Base-by-base conservation (phyloP, 306 rosid species). In the Vigna mungo region DNA sequence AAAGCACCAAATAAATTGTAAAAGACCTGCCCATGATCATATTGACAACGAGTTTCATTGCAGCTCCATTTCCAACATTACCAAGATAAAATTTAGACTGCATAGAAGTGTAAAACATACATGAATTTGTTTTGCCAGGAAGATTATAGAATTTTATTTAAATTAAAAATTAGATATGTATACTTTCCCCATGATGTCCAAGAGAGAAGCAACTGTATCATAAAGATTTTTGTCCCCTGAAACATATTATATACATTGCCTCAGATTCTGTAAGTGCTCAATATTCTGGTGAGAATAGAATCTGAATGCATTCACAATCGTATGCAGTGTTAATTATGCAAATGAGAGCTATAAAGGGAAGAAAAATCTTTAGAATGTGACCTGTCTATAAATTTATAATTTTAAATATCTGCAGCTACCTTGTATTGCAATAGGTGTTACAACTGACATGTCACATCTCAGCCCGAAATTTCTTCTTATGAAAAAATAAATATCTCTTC, bases 161-260 rank as follows among this genome's bases (percentile, higher is more conserved):
- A 64, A 71, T 32, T 25, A 64, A 74, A 66, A 44, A 37, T 68
- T 13, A 4, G 48, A 34, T 66, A 74, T 92, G 87, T 39, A 62
- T 92, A 95, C 98, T 85, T 95, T 95, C 82, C 98, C 98, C 98
- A 95, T 95, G 79, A 95, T 75, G 88, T 90, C 98, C 76, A 95
- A 84, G 76, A 78, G 80, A 7, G 97, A 81, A 86, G 88, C 86
- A 63, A 80, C 92, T 15, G 62, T 56, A 68, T 92, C 97, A 55
- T 89, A 95, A 58, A 95, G 96, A 80, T 84, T 64, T 86, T 68
- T 90, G 85, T 95, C 97, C 59, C 97, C 98, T 92, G 95, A 71
- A 88, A 89, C 65, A 82, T 66, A 82, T 67, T 53, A 86, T 52
- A 80, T 55, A 80, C 76, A 78, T 18, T 54, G 59, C 70, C 72